Conservation (phyloP, 108 stramenopile species). For the Skeletonema costatum region DNA sequence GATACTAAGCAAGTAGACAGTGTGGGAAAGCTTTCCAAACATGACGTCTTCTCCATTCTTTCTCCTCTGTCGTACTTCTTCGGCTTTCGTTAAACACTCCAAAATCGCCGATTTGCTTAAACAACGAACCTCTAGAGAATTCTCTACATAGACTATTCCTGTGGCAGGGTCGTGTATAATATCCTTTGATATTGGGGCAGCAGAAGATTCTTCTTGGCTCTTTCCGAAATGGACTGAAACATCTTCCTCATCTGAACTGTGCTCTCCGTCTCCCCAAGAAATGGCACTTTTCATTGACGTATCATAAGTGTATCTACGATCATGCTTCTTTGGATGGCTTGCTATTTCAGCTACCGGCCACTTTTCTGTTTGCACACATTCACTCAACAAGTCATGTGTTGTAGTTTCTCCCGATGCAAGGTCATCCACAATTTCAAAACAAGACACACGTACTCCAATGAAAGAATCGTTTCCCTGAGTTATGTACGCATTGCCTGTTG, state of each 20-base stretch:
- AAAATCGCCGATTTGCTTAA: conserved; percentile 3
- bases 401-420: conserved; percentile 11
- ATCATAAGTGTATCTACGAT: not conserved
- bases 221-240: not conserved
- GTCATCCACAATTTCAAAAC: conserved; percentile 23
- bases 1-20: conserved; percentile 12
- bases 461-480: not conserved
- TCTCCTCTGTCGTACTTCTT: conserved; percentile 4
- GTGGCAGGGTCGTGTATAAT: conserved; percentile 13
- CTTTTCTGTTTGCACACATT: not conserved
- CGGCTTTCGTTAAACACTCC: conserved; percentile 14
- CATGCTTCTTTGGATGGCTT: not conserved
- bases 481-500: not conserved
- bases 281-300: not conserved
- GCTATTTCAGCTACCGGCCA: not conserved
- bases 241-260: conserved; percentile 1
- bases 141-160: conserved; percentile 10
- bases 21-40: conserved; percentile 14
- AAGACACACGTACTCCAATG: conserved; percentile 6
- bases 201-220: not conserved
- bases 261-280: not conserved
- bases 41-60: not conserved
- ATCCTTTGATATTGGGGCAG: not conserved
- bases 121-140: conserved; percentile 17
- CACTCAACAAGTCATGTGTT: conserved; percentile 7